Conservation (phyloP, 495 filamentous ascomycete species). For the Hypoxylon intermedium region DNA sequence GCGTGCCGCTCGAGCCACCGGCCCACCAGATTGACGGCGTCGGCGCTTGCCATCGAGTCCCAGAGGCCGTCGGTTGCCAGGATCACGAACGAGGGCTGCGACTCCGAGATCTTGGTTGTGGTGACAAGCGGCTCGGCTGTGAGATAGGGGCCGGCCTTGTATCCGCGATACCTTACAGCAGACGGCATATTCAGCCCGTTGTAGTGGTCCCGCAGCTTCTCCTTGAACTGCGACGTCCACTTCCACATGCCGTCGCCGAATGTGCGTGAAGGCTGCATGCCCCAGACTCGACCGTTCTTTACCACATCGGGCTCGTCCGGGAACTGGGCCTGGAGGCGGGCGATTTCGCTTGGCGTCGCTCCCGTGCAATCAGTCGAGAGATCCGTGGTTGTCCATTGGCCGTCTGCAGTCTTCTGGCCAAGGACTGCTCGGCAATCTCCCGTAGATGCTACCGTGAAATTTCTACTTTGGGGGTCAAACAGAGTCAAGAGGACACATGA, state of each 20-base stretch:
- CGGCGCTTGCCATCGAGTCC: constrained; percentile 64
- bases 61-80: constrained; percentile 71
- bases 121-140: constrained; percentile 70
- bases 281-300: constrained; percentile 62
- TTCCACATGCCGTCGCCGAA: constrained; percentile 73
- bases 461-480: constrained; percentile 57
- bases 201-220: constrained; percentile 52
- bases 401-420: constrained; percentile 54
- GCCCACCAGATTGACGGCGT: constrained; percentile 65
- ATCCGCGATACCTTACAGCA: constrained; percentile 45
- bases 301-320: constrained; percentile 64
- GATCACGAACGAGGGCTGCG: constrained; percentile 62
- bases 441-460: constrained; percentile 63
- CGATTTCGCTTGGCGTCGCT: constrained; percentile 58
- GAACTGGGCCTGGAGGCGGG: constrained; percentile 60
- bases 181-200: constrained; percentile 51
- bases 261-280: constrained; percentile 62
- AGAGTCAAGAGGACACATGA: constrained; percentile 67
- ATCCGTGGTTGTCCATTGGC: constrained; percentile 56
- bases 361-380: constrained; percentile 68
- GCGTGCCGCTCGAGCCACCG: constrained; percentile 57
- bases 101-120: constrained; percentile 57
- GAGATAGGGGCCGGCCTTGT: constrained; percentile 67
- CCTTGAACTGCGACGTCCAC: constrained; percentile 59
- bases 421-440: constrained; percentile 69